Percentiles rank a stretch among this genome's conserved stretches.
These are phyloP conservation scores for Salix purpurea DNA, from an alignment of 345 rosid genomes.

Conservation along the genomic window DNA sequence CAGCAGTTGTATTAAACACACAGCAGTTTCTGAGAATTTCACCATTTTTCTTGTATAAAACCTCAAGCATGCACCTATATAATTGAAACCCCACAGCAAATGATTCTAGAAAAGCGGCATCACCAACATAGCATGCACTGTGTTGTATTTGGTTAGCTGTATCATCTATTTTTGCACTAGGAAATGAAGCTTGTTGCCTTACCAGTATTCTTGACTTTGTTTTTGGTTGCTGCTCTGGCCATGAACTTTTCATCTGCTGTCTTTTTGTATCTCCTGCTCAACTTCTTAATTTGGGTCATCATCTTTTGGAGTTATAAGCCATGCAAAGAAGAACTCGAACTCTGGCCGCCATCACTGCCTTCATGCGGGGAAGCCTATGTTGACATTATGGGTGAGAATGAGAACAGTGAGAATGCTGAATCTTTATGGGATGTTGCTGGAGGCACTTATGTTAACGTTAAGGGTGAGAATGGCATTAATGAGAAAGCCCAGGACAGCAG, in stretches of 20 bases:
- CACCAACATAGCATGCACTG: background rate
- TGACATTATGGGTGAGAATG: background rate
- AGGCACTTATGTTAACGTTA: background rate
- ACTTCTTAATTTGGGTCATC: constrained; percentile 17
- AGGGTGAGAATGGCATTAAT: background rate
- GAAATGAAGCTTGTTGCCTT: constrained; percentile 30
- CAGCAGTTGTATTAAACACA: background rate
- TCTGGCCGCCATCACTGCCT: background rate
- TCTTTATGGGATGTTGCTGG: background rate
- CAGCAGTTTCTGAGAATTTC: constrained; percentile 12
- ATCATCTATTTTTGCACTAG: background rate
- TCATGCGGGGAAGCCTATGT: constrained; percentile 1
- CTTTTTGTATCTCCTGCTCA: constrained; percentile 26
- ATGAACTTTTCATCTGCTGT: constrained; percentile 17
- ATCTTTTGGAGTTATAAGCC: constrained; percentile 21
- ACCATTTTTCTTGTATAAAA: background rate
- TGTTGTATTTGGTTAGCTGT: background rate
- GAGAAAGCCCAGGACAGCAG: background rate
- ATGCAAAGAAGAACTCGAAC: constrained; percentile 9
- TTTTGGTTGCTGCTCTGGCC: constrained; percentile 8
- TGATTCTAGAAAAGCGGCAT: background rate
- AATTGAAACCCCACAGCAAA: background rate
- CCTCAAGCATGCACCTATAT: background rate
- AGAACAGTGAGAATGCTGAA: background rate
- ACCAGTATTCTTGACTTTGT: constrained; percentile 8